These are phyloP conservation scores for Colletotrichum agaves DNA, from an alignment of 2,329 filamentous ascomycete species.

Conservation along the genomic window DNA sequence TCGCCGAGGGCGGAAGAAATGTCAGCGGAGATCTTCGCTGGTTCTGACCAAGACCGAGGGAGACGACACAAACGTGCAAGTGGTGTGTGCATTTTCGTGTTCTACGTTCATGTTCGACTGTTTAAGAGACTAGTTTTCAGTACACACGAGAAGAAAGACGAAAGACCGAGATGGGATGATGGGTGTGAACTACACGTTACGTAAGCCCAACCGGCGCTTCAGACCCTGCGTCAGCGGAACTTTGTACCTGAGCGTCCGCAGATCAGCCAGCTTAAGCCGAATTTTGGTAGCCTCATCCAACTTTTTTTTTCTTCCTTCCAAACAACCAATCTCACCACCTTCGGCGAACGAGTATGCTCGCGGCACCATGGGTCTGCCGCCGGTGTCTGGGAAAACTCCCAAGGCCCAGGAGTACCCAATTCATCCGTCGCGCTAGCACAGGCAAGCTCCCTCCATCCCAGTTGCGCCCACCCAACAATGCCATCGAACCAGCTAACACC, in stretches of 20 bases:
- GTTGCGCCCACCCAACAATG: not conserved
- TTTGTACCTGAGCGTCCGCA: slow-evolving; percentile 18
- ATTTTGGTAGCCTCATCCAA: not conserved
- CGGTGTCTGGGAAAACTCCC: slow-evolving; percentile 56
- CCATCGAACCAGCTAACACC: slow-evolving; percentile 8
- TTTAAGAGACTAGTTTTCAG: no score
- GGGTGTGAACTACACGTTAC: slow-evolving; percentile 1
- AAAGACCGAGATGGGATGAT: no score
- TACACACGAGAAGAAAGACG: no score
- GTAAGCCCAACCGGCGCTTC: not conserved
- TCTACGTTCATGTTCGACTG: no score
- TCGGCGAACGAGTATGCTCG: slow-evolving; percentile 45
- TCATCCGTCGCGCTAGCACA: slow-evolving; percentile 57
- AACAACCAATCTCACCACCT: not conserved
- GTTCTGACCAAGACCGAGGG: no score
- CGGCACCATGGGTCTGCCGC: slow-evolving; percentile 64
- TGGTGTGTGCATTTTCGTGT: no score
- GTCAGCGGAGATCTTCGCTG: no score
- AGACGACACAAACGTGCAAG: no score
- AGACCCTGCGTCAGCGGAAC: slow-evolving; percentile 7
- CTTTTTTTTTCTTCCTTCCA: not conserved
- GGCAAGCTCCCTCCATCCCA: slow-evolving; percentile 30
- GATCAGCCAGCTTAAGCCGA: not conserved
- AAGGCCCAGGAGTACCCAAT: slow-evolving; percentile 44
- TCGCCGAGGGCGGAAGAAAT: no score